phyloP scores from a whole-genome alignment of 78 protist genomes.

The Dictyostelium discoideum region dicty_2.7 NC_007089.4:330501-331000 shows the following conservation, averaged over 20 bases:
- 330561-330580: not conserved
- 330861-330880: slow-evolving; percentile 74
- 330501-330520: not conserved
- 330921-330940: slow-evolving; percentile 42
- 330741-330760: slow-evolving; percentile 80
- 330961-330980: slow-evolving; percentile 90
- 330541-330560: not conserved
- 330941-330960: slow-evolving; percentile 85
- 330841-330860: slow-evolving; percentile 83
- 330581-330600: not conserved
- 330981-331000: slow-evolving; percentile 88
- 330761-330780: slow-evolving; percentile 48
- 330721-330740: slow-evolving; percentile 78
- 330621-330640: slow-evolving; percentile 26
- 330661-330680: slow-evolving; percentile 49
- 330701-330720: not conserved
- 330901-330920: slow-evolving; percentile 18
- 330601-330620: not conserved
- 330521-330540: not conserved
- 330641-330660: not conserved
- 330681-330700: slow-evolving; percentile 10
- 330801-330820: slow-evolving; percentile 89
- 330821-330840: slow-evolving; percentile 90
- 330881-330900: slow-evolving; percentile 87
- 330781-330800: slow-evolving; percentile 90